phyloP scores from a whole-genome alignment of 345 rosid genomes.

The Citrus reticulata region DNA sequence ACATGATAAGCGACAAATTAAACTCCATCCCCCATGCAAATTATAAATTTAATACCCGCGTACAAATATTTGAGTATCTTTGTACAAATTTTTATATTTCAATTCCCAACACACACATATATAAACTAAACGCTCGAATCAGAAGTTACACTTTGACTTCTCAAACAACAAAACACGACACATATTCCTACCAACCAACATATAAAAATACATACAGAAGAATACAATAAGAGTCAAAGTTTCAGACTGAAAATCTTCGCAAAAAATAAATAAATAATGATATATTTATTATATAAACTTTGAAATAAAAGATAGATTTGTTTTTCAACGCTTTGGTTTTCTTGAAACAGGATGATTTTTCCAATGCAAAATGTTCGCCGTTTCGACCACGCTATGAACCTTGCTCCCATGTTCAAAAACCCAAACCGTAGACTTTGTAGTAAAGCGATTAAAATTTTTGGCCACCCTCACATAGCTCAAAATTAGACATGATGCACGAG shows the following conservation, averaged over 20 bases:
- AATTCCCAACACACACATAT: slow-evolving; percentile 18
- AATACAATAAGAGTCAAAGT: slow-evolving; percentile 14
- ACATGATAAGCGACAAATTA: slow-evolving; percentile 29
- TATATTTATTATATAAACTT: neutral
- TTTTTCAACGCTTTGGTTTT: slow-evolving; percentile 29
- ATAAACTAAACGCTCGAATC: neutral
- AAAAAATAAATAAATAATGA: neutral
- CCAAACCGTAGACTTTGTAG: slow-evolving; percentile 26
- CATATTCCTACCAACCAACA: slow-evolving; percentile 31
- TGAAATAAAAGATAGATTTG: slow-evolving; percentile 11
- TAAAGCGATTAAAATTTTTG: neutral
- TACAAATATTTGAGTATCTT: neutral
- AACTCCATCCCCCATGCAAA: neutral
- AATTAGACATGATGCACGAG: slow-evolving; percentile 35
- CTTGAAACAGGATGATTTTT: slow-evolving; percentile 21
- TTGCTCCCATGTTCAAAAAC: slow-evolving; percentile 31
- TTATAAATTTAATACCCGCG: no score
- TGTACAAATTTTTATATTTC: neutral
- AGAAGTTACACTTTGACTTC: slow-evolving; percentile 37
- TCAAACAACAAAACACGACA: slow-evolving; percentile 28
- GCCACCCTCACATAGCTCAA: slow-evolving; percentile 16
- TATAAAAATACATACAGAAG: slow-evolving; percentile 10
- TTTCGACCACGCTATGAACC: slow-evolving; percentile 71
- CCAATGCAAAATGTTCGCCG: slow-evolving; percentile 54
- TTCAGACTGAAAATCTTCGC: slow-evolving; percentile 17